A percentile compares a stretch with the other conserved stretches of the same genome.
These are phyloP conservation scores for Monosporascus sp. DNA, from an alignment of 2,329 filamentous ascomycete genomes.

Conservation along the genomic window DNA sequence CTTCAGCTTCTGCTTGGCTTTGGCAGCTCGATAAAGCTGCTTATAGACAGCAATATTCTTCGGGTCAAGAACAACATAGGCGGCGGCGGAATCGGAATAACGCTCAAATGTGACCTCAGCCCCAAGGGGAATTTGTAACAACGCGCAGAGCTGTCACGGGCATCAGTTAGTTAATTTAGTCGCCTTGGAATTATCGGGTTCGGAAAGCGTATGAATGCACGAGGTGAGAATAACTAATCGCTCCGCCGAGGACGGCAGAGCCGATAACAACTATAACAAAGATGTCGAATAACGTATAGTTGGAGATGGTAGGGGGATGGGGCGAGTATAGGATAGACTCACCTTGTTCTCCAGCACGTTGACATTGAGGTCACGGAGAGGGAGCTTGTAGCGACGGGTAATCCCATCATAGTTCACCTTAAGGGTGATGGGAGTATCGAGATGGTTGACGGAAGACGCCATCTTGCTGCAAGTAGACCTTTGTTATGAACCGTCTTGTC, in stretches of 20 bases:
- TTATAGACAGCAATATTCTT: conserved; percentile 84
- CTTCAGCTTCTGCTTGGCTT: conserved; percentile 96
- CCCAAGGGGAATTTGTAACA: conserved; percentile 60
- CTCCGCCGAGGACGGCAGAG: conserved; percentile 37
- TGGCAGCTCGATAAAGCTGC: conserved; percentile 92
- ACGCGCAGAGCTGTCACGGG: conserved; percentile 56
- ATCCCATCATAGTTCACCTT: conserved; percentile 75
- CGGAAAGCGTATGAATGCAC: neutral
- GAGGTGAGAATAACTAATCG: neutral
- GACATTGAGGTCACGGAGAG: conserved; percentile 75
- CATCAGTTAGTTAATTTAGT: neutral
- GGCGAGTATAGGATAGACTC: conserved; percentile 35
- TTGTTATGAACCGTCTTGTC: neutral
- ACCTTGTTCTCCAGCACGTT: conserved; percentile 77
- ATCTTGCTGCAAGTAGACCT: conserved; percentile 18
- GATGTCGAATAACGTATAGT: conserved; percentile 33
- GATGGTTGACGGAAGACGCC: conserved; percentile 33
- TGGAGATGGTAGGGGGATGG: conserved; percentile 1
- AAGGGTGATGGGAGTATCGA: conserved; percentile 74
- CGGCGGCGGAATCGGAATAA: conserved; percentile 86
- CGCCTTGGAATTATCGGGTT: no score
- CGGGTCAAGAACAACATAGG: conserved; percentile 74
- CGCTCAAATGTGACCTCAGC: conserved; percentile 72
- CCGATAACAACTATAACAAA: conserved; percentile 59
- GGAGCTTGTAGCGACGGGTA: conserved; percentile 82